phyloP scores from a whole-genome alignment of 208 protist genomes.

The Acanthamoeba healyi region DNA sequence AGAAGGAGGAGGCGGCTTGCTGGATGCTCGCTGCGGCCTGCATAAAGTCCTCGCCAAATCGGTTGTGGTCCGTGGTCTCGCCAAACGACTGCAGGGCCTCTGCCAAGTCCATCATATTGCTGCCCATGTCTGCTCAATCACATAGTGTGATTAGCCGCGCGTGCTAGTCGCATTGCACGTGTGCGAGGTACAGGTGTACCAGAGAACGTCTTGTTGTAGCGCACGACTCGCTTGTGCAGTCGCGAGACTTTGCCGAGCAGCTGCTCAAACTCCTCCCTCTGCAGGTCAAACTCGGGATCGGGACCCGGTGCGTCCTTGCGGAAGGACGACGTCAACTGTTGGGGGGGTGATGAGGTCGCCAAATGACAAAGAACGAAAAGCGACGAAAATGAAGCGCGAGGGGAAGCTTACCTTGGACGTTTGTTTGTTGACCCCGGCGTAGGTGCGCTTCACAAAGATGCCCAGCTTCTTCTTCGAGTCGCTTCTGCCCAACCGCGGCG shows the following conservation, averaged over 20 bases:
- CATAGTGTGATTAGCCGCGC: not conserved
- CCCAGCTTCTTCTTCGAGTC: conserved; percentile 24
- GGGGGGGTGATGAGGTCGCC: not conserved
- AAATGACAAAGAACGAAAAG: not conserved
- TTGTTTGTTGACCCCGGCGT: conserved; percentile 49
- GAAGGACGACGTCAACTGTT: conserved; percentile 36
- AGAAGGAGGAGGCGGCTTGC: conserved; percentile 32
- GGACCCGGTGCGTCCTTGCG: conserved; percentile 2
- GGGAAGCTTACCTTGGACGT: not conserved
- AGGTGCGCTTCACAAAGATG: conserved; percentile 56
- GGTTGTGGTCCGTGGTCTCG: conserved; percentile 12
- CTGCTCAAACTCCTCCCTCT: conserved; percentile 60
- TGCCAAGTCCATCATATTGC: conserved; percentile 33
- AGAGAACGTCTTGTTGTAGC: conserved; percentile 51
- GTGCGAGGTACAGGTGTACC: not conserved
- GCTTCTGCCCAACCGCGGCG: not conserved
- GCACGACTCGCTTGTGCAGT: conserved; percentile 26
- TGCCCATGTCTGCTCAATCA: conserved; percentile 14
- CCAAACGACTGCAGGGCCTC: conserved; percentile 36
- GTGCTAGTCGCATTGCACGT: no score
- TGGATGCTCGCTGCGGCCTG: conserved; percentile 31
- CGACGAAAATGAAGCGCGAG: not conserved
- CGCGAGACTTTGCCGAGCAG: conserved; percentile 12
- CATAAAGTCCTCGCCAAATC: conserved; percentile 64
- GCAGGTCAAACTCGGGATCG: conserved; percentile 53